Base-by-base conservation (phyloP, 345 rosid genomes). In the Sisymbrium irio region DNA sequence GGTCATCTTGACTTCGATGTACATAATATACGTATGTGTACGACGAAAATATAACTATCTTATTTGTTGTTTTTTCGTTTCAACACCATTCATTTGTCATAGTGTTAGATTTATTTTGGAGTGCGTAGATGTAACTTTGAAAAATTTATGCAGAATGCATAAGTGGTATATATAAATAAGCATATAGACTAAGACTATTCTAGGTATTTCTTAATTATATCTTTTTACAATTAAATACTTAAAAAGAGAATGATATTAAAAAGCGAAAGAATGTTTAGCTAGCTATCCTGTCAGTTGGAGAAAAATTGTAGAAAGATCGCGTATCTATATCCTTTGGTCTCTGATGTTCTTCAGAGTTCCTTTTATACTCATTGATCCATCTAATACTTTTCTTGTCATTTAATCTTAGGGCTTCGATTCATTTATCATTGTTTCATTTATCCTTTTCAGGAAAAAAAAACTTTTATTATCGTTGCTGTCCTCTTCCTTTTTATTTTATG, bases 1-100 rank as follows among this genome's bases (percentile, higher is more conserved):
- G 83, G 81, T 41, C 86, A 75, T 81, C 73, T 72, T 60, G 40
- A 55, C 44, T 44, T 45, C 9, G 6, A 7, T 64, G 65, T 64
- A 32, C 65, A 73, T 22, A 25, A 19, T 64, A 41, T 27, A 9
- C 28, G 60, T 41, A 50, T 58, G 17, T 73, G 57, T 44, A 17
- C 66, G 71, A 69, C 46, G 53, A 10, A 27, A 45, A 51, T 33
- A 56, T 72, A 65, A 58, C 27, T 63, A 37, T 2, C 35, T 40
- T 36, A 8, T n/a, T 56, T 33, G 19, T 15, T 20, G 49, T 17
- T 19, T 18, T 46, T n/a, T n/a, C n/a, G n/a, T n/a, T n/a, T 46
- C 53, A 18, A 18, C 67, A 60, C 67, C 40, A 61, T 37, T 71
- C 33, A 69, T 69, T 69, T 67, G 12, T 40, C 40, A 17, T 6